Evolutionary conservation across 139 green algal species (phyloP).

Genomic region (Closterium sp.): DNA sequence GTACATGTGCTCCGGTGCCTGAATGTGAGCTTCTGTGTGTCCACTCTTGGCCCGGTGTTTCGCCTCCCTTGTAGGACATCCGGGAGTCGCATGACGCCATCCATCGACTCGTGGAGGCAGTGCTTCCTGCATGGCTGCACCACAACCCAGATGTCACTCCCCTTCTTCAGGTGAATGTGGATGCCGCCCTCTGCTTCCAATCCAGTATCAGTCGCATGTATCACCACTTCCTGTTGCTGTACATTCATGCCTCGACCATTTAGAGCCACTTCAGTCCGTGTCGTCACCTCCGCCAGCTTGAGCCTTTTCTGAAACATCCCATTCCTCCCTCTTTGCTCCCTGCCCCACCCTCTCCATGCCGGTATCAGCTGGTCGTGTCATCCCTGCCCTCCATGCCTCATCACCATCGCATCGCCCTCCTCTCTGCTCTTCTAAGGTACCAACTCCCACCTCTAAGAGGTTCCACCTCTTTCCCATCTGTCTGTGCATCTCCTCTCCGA

Average conservation of each 20-base stretch:
- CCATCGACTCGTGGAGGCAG: conserved; percentile 24
- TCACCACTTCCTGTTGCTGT: too few relatives aligned
- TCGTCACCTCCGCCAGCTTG: neutral
- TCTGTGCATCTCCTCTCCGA: too few relatives aligned
- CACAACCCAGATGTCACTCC: conserved; percentile 21
- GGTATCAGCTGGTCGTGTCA: neutral
- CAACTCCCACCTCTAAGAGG: too few relatives aligned
- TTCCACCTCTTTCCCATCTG: neutral
- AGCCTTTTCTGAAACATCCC: neutral
- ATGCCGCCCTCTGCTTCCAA: neutral
- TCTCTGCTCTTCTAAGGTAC: conserved; percentile 34
- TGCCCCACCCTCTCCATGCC: neutral
- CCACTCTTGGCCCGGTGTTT: neutral
- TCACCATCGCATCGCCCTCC: conserved; percentile 26
- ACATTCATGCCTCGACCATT: neutral
- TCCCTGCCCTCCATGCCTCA: conserved; percentile 30
- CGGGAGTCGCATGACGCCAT: conserved; percentile 27
- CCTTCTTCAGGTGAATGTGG: conserved; percentile 46
- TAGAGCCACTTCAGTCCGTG: neutral
- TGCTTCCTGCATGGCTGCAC: conserved; percentile 36
- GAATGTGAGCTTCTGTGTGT: neutral
- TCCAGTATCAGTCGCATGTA: too few relatives aligned
- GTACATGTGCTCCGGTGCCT: neutral
- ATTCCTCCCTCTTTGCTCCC: too few relatives aligned
- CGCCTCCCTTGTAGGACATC: conserved; percentile 23